Conservation (phyloP, 495 filamentous ascomycete species). For the Aspergillus bertholletiae region DNA sequence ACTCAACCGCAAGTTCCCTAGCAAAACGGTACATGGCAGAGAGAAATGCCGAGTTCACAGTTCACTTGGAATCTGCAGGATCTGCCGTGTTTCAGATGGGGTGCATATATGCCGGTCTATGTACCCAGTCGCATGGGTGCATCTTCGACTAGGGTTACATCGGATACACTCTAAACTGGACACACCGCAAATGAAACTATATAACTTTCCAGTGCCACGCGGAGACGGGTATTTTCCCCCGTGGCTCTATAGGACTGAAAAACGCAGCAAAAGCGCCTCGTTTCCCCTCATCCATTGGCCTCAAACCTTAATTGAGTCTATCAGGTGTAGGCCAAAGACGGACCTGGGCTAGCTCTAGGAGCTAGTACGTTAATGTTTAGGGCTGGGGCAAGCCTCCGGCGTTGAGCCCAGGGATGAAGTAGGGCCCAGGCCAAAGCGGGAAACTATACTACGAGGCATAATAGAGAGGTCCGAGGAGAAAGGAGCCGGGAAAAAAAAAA, state of each 20-base stretch:
- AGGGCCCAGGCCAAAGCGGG: not conserved
- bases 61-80: not conserved
- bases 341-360: not conserved
- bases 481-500: too few relatives aligned
- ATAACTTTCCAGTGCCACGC: too few relatives aligned
- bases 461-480: too few relatives aligned
- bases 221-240: too few relatives aligned
- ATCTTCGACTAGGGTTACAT: not conserved
- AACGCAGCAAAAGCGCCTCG: too few relatives aligned
- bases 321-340: not conserved
- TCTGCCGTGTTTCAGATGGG: not conserved
- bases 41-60: not conserved
- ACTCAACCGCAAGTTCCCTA: not conserved
- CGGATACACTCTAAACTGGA: too few relatives aligned
- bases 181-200: too few relatives aligned
- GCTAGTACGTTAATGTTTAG: not conserved
- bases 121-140: not conserved
- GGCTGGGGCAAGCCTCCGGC: not conserved
- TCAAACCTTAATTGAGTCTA: not conserved
- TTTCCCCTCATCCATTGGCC: not conserved
- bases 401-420: not conserved
- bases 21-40: not conserved
- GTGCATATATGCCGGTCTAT: not conserved
- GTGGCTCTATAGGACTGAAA: too few relatives aligned
- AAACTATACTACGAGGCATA: constrained; percentile 1